Conservation (phyloP, 2,329 filamentous ascomycete species). For the Trichophyton equinum region DNA sequence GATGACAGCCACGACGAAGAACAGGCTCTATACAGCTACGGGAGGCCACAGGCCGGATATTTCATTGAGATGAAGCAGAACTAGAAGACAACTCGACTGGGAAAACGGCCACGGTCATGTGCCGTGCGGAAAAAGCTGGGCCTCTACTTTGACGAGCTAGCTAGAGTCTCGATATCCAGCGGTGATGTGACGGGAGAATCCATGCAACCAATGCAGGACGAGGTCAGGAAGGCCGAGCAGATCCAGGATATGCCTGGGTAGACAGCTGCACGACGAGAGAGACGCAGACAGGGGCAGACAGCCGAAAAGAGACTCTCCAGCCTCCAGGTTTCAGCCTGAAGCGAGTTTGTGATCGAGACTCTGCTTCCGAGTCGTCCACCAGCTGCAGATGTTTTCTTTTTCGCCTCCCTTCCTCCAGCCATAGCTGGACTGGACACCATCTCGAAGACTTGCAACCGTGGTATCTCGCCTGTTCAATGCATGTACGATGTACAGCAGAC, state of each 20-base stretch:
- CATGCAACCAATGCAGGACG: neutral
- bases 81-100: neutral
- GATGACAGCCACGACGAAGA: no score
- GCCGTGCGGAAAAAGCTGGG: neutral
- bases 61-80: neutral
- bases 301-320: neutral
- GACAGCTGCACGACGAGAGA: neutral
- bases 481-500: neutral
- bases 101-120: neutral
- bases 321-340: slow-evolving; percentile 2
- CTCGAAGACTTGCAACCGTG: neutral
- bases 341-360: neutral
- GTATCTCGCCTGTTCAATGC: neutral
- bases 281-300: neutral
- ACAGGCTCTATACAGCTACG: neutral
- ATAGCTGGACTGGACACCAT: neutral
- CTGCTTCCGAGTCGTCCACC: neutral
- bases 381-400: neutral
- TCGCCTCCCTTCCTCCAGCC: neutral
- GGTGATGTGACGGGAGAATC: neutral
- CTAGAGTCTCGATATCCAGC: neutral
- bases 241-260: neutral
- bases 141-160: neutral
- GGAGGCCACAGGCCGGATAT: neutral
- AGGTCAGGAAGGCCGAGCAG: neutral